Conservation (phyloP, 768 basidiomycete genomes). For the Megacollybia marginata region DNA sequence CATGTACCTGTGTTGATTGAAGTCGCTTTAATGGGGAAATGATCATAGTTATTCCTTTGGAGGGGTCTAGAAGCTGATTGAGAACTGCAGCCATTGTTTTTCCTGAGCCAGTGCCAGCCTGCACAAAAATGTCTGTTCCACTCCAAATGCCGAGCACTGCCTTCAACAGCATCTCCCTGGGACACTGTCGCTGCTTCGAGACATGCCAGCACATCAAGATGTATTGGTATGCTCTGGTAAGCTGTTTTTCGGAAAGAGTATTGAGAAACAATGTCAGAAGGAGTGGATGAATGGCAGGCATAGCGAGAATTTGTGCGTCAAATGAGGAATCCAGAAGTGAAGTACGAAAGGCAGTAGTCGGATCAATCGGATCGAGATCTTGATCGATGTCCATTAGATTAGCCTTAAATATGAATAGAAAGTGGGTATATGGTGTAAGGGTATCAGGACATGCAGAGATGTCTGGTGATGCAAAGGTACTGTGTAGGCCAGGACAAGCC, state of each 20-base stretch:
- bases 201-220: neutral
- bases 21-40: conserved; percentile 3
- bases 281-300: neutral
- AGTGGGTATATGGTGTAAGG: too few species aligned
- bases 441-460: too few species aligned
- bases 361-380: too few species aligned
- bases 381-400: too few species aligned
- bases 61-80: neutral
- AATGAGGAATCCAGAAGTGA: too few species aligned
- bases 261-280: neutral
- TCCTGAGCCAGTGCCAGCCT: conserved; percentile 1
- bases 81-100: conserved; percentile 1
- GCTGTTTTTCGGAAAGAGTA: neutral
- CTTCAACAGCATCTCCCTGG: conserved; percentile 1
- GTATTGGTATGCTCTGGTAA: neutral
- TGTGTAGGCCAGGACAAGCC: too few species aligned
- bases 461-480: too few species aligned
- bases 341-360: too few species aligned
- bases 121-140: neutral
- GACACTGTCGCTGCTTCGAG: neutral
- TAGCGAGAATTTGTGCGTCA: neutral
- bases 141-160: neutral
- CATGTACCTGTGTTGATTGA: conserved; percentile 1
- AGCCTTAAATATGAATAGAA: too few species aligned
- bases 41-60: neutral